A percentile compares a stretch with the other conserved stretches of the same genome.
These are phyloP conservation scores for Quercus ilex DNA, from an alignment of 306 rosid species.

Conservation along the genomic window DNA sequence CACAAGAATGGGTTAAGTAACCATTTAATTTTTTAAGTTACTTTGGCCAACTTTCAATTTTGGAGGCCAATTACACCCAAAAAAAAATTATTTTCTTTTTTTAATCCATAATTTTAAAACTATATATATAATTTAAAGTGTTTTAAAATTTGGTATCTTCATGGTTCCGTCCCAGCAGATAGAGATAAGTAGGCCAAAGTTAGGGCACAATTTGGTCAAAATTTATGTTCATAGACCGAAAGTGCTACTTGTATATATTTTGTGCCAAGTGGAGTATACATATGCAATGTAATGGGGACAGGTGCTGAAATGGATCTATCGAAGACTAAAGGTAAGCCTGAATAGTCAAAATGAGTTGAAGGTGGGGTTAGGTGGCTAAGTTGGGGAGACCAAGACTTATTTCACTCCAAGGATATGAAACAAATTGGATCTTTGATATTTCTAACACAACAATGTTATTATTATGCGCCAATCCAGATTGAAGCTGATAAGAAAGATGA, in stretches of 20 bases:
- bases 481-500: background rate
- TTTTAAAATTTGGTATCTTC: too few relatives aligned
- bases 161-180: too few relatives aligned
- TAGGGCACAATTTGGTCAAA: slow-evolving; percentile 30
- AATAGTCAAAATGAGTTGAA: background rate
- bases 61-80: too few relatives aligned
- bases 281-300: background rate
- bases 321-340: background rate
- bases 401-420: background rate
- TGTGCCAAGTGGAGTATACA: slow-evolving; percentile 8
- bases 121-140: too few relatives aligned
- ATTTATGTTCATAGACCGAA: slow-evolving; percentile 27
- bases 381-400: slow-evolving; percentile 8
- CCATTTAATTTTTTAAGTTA: too few relatives aligned
- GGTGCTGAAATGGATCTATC: background rate
- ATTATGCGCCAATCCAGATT: background rate
- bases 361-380: slow-evolving; percentile 2
- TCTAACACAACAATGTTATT: background rate
- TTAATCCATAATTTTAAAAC: too few relatives aligned
- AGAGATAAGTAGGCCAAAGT: slow-evolving; percentile 33
- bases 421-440: background rate
- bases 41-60: too few relatives aligned
- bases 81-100: too few relatives aligned
- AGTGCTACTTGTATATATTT: slow-evolving; percentile 5
- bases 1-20: too few relatives aligned